Evolutionary conservation across 2,329 filamentous ascomycete genomes (phyloP).

Genomic region (Ceratocystis ficicola): DNA sequence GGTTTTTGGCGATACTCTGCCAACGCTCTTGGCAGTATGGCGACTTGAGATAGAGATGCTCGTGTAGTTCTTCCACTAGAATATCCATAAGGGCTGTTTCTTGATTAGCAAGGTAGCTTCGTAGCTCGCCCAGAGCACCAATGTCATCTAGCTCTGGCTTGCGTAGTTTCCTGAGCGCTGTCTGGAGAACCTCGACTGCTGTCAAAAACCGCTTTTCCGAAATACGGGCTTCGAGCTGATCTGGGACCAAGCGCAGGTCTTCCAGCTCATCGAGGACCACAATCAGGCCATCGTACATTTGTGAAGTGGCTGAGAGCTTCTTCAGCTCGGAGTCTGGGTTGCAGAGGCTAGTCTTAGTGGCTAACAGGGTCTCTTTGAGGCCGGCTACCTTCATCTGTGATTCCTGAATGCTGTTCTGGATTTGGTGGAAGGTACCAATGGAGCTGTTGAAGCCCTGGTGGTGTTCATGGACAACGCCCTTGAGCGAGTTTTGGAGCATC

Average conservation of each 20-base stretch:
- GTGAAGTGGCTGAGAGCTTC: slow-evolving; percentile 74
- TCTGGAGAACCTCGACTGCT: slow-evolving; percentile 83
- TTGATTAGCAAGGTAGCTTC: slow-evolving; percentile 82
- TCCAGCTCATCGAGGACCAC: slow-evolving; percentile 75
- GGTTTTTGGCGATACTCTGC: slow-evolving; percentile 65
- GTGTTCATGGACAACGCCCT: slow-evolving; percentile 93
- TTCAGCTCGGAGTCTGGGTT: slow-evolving; percentile 82
- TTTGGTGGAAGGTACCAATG: slow-evolving; percentile 97
- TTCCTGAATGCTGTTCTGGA: slow-evolving; percentile 79
- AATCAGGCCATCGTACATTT: slow-evolving; percentile 81
- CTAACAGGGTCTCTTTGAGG: slow-evolving; percentile 70
- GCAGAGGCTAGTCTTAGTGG: slow-evolving; percentile 69
- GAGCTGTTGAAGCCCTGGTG: slow-evolving; percentile 99
- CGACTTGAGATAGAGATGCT: slow-evolving; percentile 93
- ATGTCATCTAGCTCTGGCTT: slow-evolving; percentile 86
- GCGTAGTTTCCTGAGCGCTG: slow-evolving; percentile 68
- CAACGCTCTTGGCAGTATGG: slow-evolving; percentile 94
- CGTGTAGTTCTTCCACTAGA: slow-evolving; percentile 90
- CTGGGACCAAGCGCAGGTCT: slow-evolving; percentile 75
- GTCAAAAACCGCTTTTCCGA: slow-evolving; percentile 91
- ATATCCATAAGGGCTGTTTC: slow-evolving; percentile 88
- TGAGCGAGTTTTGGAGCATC: slow-evolving; percentile 84
- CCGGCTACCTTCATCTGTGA: slow-evolving; percentile 76
- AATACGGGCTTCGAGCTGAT: slow-evolving; percentile 85
- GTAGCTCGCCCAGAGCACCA: slow-evolving; percentile 72